Percentiles rank a stretch among this genome's conserved stretches.
Conservation (phyloP, 148 eudicot species). For the Pouteria glomerata region DNA sequence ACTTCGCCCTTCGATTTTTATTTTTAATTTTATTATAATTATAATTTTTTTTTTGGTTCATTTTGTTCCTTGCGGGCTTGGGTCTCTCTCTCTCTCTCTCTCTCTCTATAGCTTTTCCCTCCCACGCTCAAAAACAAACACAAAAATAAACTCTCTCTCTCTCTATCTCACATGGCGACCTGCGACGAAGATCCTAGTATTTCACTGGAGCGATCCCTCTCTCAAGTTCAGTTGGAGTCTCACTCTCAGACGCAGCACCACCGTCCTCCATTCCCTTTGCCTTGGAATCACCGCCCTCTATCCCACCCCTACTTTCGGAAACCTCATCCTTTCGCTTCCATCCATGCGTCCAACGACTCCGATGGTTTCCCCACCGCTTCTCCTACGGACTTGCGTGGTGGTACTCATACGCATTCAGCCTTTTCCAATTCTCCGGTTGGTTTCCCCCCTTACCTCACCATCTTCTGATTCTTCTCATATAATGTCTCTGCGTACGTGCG, state of each 20-base stretch:
- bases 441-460: no score
- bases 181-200: background rate
- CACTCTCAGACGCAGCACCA: conserved; percentile 1
- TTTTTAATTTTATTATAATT: no score
- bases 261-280: background rate
- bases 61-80: no score
- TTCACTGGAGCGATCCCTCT: background rate
- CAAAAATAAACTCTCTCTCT: conserved; percentile 1
- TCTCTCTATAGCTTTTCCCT: background rate
- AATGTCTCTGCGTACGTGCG: background rate
- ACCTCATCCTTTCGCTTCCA: background rate
- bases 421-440: background rate
- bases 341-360: background rate
- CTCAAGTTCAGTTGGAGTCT: conserved; percentile 3
- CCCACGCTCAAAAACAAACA: no score
- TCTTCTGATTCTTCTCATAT: background rate
- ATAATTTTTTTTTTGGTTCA: no score
- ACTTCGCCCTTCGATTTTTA: background rate
- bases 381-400: background rate
- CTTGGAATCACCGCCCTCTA: background rate
- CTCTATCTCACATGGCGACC: background rate
- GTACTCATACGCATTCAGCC: background rate
- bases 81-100: background rate
- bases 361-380: background rate
- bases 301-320: no score